Conservation (phyloP, 2,329 filamentous ascomycete genomes). For the Sporothrix pseudoabietina region DNA sequence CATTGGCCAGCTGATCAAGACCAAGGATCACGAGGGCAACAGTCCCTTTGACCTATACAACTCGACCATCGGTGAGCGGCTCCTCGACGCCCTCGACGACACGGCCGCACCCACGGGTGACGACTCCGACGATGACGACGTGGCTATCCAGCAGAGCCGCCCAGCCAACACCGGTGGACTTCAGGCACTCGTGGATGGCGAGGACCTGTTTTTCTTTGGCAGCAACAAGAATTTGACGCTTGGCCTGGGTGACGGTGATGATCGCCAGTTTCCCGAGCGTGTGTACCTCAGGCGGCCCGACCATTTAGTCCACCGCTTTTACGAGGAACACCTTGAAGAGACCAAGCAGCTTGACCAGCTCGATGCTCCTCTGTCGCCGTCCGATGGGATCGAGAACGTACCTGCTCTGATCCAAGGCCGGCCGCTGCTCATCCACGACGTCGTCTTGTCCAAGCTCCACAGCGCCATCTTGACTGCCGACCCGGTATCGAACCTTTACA, state of each 20-base stretch:
- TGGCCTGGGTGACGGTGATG: conserved; percentile 92
- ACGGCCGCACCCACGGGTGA: background rate
- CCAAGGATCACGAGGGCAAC: conserved; percentile 92
- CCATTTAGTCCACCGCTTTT: conserved; percentile 72
- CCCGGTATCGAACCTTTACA: conserved; percentile 84
- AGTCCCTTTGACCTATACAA: conserved; percentile 93
- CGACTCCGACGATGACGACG: conserved; percentile 27
- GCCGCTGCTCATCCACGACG: conserved; percentile 75
- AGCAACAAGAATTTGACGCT: conserved; percentile 95
- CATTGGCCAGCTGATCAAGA: conserved; percentile 80
- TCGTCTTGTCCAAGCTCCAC: conserved; percentile 87
- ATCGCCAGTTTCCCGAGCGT: conserved; percentile 89
- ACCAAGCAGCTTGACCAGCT: conserved; percentile 12
- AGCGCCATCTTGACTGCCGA: conserved; percentile 87
- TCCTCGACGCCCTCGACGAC: conserved; percentile 50
- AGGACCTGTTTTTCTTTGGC: conserved; percentile 87
- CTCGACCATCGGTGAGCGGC: conserved; percentile 78
- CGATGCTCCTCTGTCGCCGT: conserved; percentile 31
- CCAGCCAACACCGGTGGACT: conserved; percentile 29
- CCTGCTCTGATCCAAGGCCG: conserved; percentile 72
- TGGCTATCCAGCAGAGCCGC: background rate
- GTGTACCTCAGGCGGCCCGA: conserved; percentile 75
- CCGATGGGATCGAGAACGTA: conserved; percentile 53
- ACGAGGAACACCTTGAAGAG: conserved; percentile 65
- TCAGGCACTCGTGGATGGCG: conserved; percentile 52